These are phyloP conservation scores for Quillaja saponaria DNA, from an alignment of 306 rosid species.

Conservation along the genomic window DNA sequence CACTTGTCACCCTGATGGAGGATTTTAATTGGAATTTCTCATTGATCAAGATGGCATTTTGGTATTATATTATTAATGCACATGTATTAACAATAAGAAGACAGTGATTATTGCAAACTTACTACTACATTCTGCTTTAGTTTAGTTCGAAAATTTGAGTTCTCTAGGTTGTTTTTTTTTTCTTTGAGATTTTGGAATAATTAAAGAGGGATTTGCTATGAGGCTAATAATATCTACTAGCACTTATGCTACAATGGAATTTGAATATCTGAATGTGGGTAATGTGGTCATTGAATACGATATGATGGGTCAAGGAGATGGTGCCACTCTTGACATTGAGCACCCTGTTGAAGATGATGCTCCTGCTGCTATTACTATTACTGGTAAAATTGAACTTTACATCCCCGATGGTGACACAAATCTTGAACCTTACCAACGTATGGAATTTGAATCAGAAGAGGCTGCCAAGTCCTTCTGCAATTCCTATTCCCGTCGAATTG, in stretches of 20 bases:
- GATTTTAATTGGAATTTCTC: slow-evolving; percentile 12
- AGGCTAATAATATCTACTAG: slow-evolving; percentile 18
- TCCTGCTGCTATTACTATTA: slow-evolving; percentile 1
- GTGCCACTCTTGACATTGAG: slow-evolving; percentile 37
- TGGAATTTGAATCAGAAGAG: slow-evolving; percentile 62
- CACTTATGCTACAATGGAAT: slow-evolving; percentile 38
- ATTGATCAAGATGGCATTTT: background rate
- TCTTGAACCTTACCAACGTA: slow-evolving; percentile 48
- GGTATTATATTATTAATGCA: background rate
- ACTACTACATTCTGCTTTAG: background rate
- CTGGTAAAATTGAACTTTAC: slow-evolving; percentile 11
- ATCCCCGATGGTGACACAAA: slow-evolving; percentile 37
- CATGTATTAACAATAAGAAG: background rate
- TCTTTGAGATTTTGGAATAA: background rate
- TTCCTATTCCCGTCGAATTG: slow-evolving; percentile 56
- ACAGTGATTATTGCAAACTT: too few relatives aligned
- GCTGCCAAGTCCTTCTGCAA: slow-evolving; percentile 57
- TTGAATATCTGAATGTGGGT: slow-evolving; percentile 42
- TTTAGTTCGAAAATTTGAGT: slow-evolving; percentile 1
- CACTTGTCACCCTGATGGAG: background rate
- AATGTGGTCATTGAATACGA: slow-evolving; percentile 50
- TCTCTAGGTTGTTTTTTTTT: background rate
- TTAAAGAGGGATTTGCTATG: slow-evolving; percentile 12
- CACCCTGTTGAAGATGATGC: slow-evolving; percentile 34
- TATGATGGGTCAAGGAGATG: slow-evolving; percentile 49